These are phyloP conservation scores for Candida suzukii DNA, from an alignment of 805 yeast species.

Conservation along the genomic window DNA sequence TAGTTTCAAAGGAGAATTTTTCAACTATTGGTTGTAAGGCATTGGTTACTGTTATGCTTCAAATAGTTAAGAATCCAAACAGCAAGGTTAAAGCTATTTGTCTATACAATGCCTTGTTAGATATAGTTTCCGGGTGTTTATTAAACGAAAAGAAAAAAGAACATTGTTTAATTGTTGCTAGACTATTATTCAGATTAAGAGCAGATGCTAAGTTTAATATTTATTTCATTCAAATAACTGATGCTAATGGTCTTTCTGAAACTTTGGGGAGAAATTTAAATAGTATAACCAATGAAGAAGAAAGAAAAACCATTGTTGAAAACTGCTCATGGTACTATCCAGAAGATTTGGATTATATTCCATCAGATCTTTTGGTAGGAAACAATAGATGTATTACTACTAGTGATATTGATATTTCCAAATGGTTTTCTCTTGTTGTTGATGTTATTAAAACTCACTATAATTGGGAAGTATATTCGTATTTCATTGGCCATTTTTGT, in stretches of 20 bases:
- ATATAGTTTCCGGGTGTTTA: neutral
- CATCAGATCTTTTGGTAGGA: slow-evolving; percentile 30
- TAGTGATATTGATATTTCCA: slow-evolving; percentile 32
- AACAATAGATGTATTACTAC: slow-evolving; percentile 16
- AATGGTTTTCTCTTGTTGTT: slow-evolving; percentile 46
- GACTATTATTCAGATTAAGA: slow-evolving; percentile 50
- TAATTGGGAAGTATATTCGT: slow-evolving; percentile 69
- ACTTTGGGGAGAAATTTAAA: slow-evolving; percentile 44
- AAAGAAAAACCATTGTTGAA: slow-evolving; percentile 13
- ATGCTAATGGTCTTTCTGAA: slow-evolving; percentile 61
- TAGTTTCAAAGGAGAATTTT: no score
- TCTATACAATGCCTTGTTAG: neutral
- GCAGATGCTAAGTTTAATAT: slow-evolving; percentile 36
- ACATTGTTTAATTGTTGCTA: slow-evolving; percentile 33
- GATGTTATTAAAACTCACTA: slow-evolving; percentile 43
- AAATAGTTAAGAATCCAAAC: no score
- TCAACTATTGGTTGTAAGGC: no score
- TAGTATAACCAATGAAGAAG: slow-evolving; percentile 14
- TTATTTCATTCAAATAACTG: slow-evolving; percentile 45
- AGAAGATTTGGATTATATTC: slow-evolving; percentile 44
- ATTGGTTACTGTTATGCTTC: no score
- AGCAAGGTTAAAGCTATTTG: neutral
- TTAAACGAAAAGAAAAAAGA: neutral
- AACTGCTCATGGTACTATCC: slow-evolving; percentile 52
- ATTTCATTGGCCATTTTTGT: slow-evolving; percentile 58